Base-by-base conservation (phyloP, 805 yeast genomes). In the Peterozyma toletana region DNA sequence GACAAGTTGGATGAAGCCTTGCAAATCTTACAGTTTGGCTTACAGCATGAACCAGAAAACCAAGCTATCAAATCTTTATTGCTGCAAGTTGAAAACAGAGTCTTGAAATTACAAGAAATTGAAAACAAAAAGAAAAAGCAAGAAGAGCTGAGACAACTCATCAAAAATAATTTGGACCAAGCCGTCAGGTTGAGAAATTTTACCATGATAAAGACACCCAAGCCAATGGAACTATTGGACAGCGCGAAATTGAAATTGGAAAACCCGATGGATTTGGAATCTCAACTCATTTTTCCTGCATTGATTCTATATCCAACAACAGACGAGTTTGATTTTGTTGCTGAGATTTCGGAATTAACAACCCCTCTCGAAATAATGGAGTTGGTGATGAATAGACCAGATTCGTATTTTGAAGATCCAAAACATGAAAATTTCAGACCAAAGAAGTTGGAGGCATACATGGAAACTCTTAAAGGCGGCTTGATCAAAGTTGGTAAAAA, bases 391-490 rank as follows among this genome's bases (percentile, higher is more conserved):
- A 71, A 80, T 37, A 73, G 89, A 54, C 89, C 90, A 3, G 73
- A 73, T 7, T 75, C 75, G 36, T 87, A 86, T 82, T 83, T 81
- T 55, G 73, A 71, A 37, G 77, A 73, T 37, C 80, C 82, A 5
- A 76, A 73, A 49, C 88, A 83, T 51, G 51, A 51, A 27, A 75
- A 80, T 47, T 87, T 88, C 58, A 64, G 70, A 0, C 60, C 74
- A 3, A 77, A 74, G 50, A 75, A 74, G 43, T 63, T 89, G 21
- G 82, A 85, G 41, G 83, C 83, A 5, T 91, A 72, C 60, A 80
- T 86, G 80, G 97, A 87, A 59, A 87, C 96, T 0, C 71, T 65
- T 30, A 55, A 78, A 2, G 96, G 96, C 41, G 97, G 97, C 0
- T 70, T 91, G 48, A 81, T 88, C 38, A 88, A 87, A 61, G 78